Evolutionary conservation across 371 early-diverging fungal species (phyloP).

Genomic region (Mortierella polycephala): DNA sequence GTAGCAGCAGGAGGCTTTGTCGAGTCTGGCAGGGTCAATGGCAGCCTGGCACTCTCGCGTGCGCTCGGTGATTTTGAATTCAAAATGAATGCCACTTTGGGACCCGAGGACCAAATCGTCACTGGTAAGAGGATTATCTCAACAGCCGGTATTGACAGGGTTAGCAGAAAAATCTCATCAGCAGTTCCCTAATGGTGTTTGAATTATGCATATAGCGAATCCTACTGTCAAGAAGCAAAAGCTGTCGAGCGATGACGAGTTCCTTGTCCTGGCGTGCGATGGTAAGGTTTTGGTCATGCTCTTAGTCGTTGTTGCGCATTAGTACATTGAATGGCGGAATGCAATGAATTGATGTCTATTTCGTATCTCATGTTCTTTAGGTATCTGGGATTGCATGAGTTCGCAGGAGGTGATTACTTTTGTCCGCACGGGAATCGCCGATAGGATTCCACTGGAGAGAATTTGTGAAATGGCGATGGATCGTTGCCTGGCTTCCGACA

Average conservation of each 20-base stretch:
- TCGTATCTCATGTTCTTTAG: slow-evolving; percentile 47
- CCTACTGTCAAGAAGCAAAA: slow-evolving; percentile 82
- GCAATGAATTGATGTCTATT: too few relatives aligned
- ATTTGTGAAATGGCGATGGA: slow-evolving; percentile 94
- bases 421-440: slow-evolving; percentile 74
- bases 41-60: slow-evolving; percentile 95
- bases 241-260: slow-evolving; percentile 84
- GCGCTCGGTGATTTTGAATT: slow-evolving; percentile 98
- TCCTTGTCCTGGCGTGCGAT: slow-evolving; percentile 96
- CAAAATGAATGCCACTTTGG: slow-evolving; percentile 77
- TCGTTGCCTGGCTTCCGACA: slow-evolving; percentile 85
- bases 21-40: slow-evolving; percentile 96
- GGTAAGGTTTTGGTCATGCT: slow-evolving; percentile 60
- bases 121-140: slow-evolving; percentile 62
- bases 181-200: not conserved
- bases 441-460: slow-evolving; percentile 62
- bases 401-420: slow-evolving; percentile 91
- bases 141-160: not conserved
- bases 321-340: not conserved
- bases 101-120: slow-evolving; percentile 90
- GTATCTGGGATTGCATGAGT: slow-evolving; percentile 97
- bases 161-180: not conserved
- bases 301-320: not conserved
- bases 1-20: slow-evolving; percentile 93
- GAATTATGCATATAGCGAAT: slow-evolving; percentile 59